These are phyloP conservation scores for Leccinum rimulosum DNA, from an alignment of 768 basidiomycete species.

Conservation along the genomic window DNA sequence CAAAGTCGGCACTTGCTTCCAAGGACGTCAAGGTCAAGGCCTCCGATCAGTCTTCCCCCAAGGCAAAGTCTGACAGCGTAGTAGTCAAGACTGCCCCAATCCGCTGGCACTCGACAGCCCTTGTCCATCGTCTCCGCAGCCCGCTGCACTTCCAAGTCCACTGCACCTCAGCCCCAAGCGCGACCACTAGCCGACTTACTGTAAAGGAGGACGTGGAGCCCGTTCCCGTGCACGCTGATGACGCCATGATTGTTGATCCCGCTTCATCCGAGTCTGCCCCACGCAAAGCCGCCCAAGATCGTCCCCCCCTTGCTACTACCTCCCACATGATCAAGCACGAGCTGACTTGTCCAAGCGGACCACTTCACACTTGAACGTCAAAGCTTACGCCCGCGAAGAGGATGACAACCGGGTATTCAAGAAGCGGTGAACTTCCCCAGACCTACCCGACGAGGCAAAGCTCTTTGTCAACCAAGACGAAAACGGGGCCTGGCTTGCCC, in stretches of 20 bases:
- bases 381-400: slow-evolving; percentile 35
- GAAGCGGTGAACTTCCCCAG: slow-evolving; percentile 73
- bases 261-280: slow-evolving; percentile 25
- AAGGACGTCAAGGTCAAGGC: slow-evolving; percentile 56
- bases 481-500: slow-evolving; percentile 33
- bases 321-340: slow-evolving; percentile 27
- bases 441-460: slow-evolving; percentile 44
- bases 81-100: slow-evolving; percentile 43
- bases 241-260: slow-evolving; percentile 52
- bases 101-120: slow-evolving; percentile 45
- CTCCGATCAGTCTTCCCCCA: slow-evolving; percentile 37
- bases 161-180: slow-evolving; percentile 13
- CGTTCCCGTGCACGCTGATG: slow-evolving; percentile 38
- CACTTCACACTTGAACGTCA: slow-evolving; percentile 27
- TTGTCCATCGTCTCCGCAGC: slow-evolving; percentile 27
- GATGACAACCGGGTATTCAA: slow-evolving; percentile 64
- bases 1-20: slow-evolving; percentile 36
- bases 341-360: slow-evolving; percentile 31
- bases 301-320: slow-evolving; percentile 26
- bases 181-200: slow-evolving; percentile 23
- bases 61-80: slow-evolving; percentile 61
- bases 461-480: slow-evolving; percentile 44
- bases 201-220: slow-evolving; percentile 27
- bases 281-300: neutral
- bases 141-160: slow-evolving; percentile 28